Base-by-base conservation (phyloP, 139 green algal species). In the Chlamydomonas sphaeroides region DNA sequence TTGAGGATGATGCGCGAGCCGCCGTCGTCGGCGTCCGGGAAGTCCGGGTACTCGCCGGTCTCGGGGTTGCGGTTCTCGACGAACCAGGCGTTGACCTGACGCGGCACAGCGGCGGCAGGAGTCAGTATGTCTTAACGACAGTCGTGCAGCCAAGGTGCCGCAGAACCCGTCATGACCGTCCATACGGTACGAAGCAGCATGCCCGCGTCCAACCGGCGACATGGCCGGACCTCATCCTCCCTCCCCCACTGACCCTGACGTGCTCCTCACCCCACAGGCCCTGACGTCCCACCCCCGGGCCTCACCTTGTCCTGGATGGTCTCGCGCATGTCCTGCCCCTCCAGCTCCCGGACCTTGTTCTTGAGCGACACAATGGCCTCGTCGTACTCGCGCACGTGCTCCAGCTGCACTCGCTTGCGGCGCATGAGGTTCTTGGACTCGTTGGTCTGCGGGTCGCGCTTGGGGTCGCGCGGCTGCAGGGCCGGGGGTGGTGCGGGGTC, bases 271-370 rank as follows among this genome's bases (percentile, higher is more conserved):
- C n/a, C n/a, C n/a, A n/a, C n/a, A n/a, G n/a, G n/a, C n/a, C n/a
- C n/a, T n/a, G n/a, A 5, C 30, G 1, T n/a, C n/a, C 59, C 59
- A 1, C n/a, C 59, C n/a, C 7, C 59, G 7, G 30, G 2, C 59
- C 59, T 7, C 48, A 93, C 92, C 88, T 95, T 96, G 86, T 97
- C 95, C 79, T 97, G 93, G 48, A 98, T 93, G 1, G 86, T 89
- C 84, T 98, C 95, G 33, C 94, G 89, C 95, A 98, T 98, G 78
- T 94, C 94, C 76, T 94, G 91, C 17, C 95, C 95, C 81, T 98
- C 95, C 32, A 90, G 86, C 78, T 96, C 89, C 5, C 82, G 75
- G 8, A 98, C 89, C 86, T 94, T 95, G 30, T 82, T 78, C 86
- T 96, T 96, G 30, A 96, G 83, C 26, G 59, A 39, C 38, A 95